A percentile compares a stretch with the other conserved stretches of the same genome.
Evolutionary conservation across 2,329 filamentous ascomycete species (phyloP).

Genomic region (Penicillium capsulatum): DNA sequence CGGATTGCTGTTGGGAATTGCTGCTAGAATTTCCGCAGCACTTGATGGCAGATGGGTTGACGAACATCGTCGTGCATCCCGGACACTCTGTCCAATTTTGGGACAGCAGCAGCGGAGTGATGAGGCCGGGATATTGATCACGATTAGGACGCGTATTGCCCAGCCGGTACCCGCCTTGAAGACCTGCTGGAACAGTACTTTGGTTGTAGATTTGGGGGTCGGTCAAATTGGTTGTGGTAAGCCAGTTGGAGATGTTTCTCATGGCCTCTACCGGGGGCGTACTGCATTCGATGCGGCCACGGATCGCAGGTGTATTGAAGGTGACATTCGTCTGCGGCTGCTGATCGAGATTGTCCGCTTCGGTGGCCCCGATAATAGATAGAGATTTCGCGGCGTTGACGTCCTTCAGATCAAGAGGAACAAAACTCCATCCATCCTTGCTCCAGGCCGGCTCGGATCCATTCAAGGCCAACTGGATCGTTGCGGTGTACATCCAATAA

Average conservation of each 20-base stretch:
- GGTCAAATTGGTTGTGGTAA: conserved; percentile 1
- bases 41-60: conserved; percentile 6
- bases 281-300: conserved; percentile 15
- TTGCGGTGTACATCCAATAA: conserved; percentile 18
- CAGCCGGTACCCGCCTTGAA: conserved; percentile 8
- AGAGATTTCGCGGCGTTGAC: not conserved
- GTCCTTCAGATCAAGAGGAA: conserved; percentile 6
- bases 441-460: conserved; percentile 18
- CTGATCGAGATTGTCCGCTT: not conserved
- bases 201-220: conserved; percentile 9
- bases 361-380: not conserved
- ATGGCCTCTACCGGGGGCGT: not conserved
- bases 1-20: not conserved
- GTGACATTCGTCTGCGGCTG: conserved; percentile 7
- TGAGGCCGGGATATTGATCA: not conserved
- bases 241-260: conserved; percentile 9
- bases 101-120: conserved; percentile 1
- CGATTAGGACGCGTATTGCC: not conserved
- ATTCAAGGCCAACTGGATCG: conserved; percentile 15
- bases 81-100: conserved; percentile 5
- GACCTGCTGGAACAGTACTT: conserved; percentile 9
- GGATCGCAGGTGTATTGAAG: conserved; percentile 12
- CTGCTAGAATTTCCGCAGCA: conserved; percentile 14
- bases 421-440: conserved; percentile 19
- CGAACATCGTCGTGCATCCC: conserved; percentile 11